Conservation (phyloP, 257 asterid genomes). For the Jacaranda mimosifolia region DNA sequence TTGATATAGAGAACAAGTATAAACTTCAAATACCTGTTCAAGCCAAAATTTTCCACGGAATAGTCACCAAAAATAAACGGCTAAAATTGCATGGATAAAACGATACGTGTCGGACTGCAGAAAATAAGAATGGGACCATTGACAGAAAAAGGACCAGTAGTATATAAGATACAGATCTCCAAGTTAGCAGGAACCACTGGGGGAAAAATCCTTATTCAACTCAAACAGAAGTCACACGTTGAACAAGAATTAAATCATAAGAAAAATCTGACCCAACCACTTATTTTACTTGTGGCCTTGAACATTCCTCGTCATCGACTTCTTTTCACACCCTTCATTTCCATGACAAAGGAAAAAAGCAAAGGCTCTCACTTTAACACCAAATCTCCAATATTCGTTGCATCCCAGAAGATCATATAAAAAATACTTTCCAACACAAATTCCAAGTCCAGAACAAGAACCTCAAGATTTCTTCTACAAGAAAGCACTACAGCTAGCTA, state of each 20-base stretch:
- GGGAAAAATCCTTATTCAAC: conserved; percentile 27
- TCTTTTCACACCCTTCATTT: conserved; percentile 11
- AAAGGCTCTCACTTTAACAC: conserved; percentile 30
- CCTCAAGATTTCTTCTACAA: conserved; percentile 1
- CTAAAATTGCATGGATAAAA: neutral
- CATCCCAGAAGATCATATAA: conserved; percentile 5
- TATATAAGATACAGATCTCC: conserved; percentile 42
- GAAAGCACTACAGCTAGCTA: neutral
- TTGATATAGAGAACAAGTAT: too few species aligned
- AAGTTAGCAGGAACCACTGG: conserved; percentile 26
- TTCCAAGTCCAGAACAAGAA: neutral
- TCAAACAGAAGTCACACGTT: conserved; percentile 20
- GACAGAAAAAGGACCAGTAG: conserved; percentile 29
- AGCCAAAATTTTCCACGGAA: neutral
- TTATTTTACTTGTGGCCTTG: conserved; percentile 48
- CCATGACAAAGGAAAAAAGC: neutral
- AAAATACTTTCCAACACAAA: conserved; percentile 27
- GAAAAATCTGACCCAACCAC: conserved; percentile 40
- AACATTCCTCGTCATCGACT: conserved; percentile 28
- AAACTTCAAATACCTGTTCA: neutral
- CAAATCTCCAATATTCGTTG: conserved; percentile 5
- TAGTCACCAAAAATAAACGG: neutral
- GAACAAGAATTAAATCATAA: neutral
- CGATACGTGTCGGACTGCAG: neutral
- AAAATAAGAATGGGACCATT: conserved; percentile 13